Evolutionary conservation across 1,284 basidiomycete genomes (phyloP), one percentile per base, ranked within the genome.

Genomic region (Ustilago loliicola): DNA sequence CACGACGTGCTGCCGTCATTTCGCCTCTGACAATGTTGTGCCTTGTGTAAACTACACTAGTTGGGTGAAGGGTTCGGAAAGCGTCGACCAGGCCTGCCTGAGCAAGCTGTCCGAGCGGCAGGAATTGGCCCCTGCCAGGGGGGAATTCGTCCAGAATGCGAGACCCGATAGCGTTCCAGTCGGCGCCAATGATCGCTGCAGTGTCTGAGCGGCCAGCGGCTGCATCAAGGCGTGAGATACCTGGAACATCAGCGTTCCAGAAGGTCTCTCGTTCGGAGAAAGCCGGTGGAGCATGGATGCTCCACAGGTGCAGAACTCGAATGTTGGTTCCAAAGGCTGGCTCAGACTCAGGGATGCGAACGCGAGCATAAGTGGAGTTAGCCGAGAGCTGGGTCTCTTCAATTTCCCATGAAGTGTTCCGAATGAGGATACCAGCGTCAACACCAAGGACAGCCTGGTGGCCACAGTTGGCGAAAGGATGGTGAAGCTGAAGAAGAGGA

Each of bases 41-140:
- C 8, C 38, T 7, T 4, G 38, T 40, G 15, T 15, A 53, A 7
- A 2, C 21, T 3, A 53, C 19, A 15, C 52, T 23, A 15, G 30
- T 53, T 11, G 32, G 52, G 17, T 53, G 32, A 19, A 53, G 52
- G 6, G 52, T 53, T 3, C 52, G 52, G 32, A 53, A 53, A 10
- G 52, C 15, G 21, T 53, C 30, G 8, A 53, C 52, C 52, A 53
- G 17, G 2, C 52, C 52, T 5, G 52, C 52, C 4, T 53, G 52
- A 15, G 52, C 52, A 6, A 53, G 52, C n/a, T 53, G 52, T 3
- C 52, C 47, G 7, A 23, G 9, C 9, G 47, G 47, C n/a, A 48
- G 47, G 25, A 21, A 10, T 23, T 5, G 8, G 19, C 9, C 8
- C 5, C 8, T 4, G 17, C 38, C 5, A 13, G 9, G 9, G 10